A percentile compares a stretch with the other conserved stretches of the same genome.
Evolutionary conservation across 1,284 basidiomycete genomes (phyloP).

Genomic region (Coniophora puteana): DNA sequence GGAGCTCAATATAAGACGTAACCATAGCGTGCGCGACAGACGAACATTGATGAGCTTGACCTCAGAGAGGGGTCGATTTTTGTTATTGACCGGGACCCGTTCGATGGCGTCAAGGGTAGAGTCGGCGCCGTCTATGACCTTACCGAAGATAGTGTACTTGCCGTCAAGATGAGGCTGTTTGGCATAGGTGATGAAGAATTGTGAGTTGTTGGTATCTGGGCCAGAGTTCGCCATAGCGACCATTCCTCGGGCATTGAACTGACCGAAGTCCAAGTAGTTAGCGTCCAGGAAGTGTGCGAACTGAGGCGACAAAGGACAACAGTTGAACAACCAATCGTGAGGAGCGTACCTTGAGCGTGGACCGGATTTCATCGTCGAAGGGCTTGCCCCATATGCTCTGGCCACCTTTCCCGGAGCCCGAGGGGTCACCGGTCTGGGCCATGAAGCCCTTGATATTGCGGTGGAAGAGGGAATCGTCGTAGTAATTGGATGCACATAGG

Average conservation of each 20-base stretch:
- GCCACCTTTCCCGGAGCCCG: slow-evolving; percentile 77
- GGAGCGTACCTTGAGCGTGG: slow-evolving; percentile 78
- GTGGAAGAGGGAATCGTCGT: slow-evolving; percentile 87
- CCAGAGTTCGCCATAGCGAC: slow-evolving; percentile 98
- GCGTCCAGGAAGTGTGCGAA: background rate
- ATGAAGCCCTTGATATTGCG: slow-evolving; percentile 96
- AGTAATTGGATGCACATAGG: slow-evolving; percentile 87
- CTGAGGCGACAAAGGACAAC: background rate
- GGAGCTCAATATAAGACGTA: slow-evolving; percentile 8
- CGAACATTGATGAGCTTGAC: slow-evolving; percentile 78
- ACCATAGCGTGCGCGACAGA: slow-evolving; percentile 9
- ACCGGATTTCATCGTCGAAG: slow-evolving; percentile 87
- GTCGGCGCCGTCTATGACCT: slow-evolving; percentile 93
- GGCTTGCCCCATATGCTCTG: slow-evolving; percentile 86
- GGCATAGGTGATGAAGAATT: slow-evolving; percentile 92
- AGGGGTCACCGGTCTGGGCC: slow-evolving; percentile 89
- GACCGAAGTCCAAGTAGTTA: slow-evolving; percentile 3
- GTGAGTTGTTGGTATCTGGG: slow-evolving; percentile 90
- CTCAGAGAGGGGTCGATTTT: slow-evolving; percentile 84
- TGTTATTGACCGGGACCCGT: slow-evolving; percentile 84
- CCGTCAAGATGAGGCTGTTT: slow-evolving; percentile 91
- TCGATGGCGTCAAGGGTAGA: slow-evolving; percentile 90
- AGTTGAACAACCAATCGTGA: background rate
- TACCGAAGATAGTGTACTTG: slow-evolving; percentile 94
- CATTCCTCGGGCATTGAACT: slow-evolving; percentile 93